Conservation (phyloP, 257 asterid species). For the Solanum piurae region DNA sequence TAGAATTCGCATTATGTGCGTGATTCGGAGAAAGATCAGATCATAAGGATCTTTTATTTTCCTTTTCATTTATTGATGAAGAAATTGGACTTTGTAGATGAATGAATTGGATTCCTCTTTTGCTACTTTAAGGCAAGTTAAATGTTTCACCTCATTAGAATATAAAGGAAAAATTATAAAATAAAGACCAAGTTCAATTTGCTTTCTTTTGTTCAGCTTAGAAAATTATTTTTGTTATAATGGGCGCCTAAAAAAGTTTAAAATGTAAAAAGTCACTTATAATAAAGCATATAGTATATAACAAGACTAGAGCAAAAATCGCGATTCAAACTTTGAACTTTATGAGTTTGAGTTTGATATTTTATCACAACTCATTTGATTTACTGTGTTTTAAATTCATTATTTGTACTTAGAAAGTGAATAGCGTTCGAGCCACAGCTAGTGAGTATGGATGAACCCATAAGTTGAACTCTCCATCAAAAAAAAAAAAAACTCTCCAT, state of each 20-base stretch:
- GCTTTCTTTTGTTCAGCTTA: neutral
- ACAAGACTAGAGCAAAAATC: neutral
- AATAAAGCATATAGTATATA: neutral
- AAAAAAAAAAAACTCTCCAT: too few species aligned
- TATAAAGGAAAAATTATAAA: neutral
- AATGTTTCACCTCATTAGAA: neutral
- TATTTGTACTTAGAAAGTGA: neutral
- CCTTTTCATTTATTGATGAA: neutral
- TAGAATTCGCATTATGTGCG: neutral
- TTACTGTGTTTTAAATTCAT: neutral
- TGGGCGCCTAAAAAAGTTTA: neutral
- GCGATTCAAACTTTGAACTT: neutral
- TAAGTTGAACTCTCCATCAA: neutral
- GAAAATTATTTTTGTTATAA: neutral
- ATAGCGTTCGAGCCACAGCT: neutral
- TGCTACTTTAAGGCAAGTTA: neutral
- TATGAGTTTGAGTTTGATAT: neutral
- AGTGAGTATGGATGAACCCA: neutral
- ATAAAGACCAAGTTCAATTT: neutral
- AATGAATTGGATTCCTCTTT: neutral
- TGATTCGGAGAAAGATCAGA: neutral
- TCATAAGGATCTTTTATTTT: neutral
- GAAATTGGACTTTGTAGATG: neutral
- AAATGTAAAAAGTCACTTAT: neutral
- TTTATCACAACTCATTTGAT: neutral